phyloP scores from a whole-genome alignment of 202 grass and related monocot genomes.

The Carex arenaria region DNA sequence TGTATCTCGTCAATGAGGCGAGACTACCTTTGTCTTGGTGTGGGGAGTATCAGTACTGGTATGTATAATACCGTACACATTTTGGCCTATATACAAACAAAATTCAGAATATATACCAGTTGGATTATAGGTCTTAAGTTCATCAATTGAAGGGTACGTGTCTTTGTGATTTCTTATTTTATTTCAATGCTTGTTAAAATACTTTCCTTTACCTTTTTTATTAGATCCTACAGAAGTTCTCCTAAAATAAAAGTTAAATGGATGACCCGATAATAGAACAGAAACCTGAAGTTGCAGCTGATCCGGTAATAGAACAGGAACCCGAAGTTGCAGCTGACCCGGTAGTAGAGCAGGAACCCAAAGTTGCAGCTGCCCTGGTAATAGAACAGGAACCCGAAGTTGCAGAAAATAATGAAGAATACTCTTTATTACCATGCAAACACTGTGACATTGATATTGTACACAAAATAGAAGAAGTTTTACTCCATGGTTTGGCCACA shows the following conservation, averaged over 20 bases:
- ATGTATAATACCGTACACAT: not conserved
- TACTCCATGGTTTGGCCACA: slow-evolving; percentile 18
- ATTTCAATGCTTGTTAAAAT: not conserved
- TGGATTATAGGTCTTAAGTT: not conserved
- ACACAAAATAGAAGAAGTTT: slow-evolving; percentile 15
- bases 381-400: not conserved
- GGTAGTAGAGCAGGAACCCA: not conserved
- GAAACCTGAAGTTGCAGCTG: too few relatives aligned
- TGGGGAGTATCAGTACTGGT: not conserved
- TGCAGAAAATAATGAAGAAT: not conserved
- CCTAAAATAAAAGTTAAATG: not conserved
- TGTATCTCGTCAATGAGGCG: not conserved
- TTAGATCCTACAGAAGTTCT: not conserved
- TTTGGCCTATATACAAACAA: not conserved
- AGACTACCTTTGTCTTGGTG: not conserved
- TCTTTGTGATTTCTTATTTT: not conserved
- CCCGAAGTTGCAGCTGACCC: not conserved
- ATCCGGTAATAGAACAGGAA: not conserved
- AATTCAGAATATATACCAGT: not conserved
- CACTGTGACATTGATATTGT: slow-evolving; percentile 14
- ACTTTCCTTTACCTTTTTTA: not conserved
- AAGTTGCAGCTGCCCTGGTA: too few relatives aligned
- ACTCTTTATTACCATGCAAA: slow-evolving; percentile 19
- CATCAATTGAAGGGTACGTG: not conserved
- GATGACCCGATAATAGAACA: not conserved